phyloP scores from a whole-genome alignment of 768 basidiomycete genomes.

The Boletellus ananas region DNA sequence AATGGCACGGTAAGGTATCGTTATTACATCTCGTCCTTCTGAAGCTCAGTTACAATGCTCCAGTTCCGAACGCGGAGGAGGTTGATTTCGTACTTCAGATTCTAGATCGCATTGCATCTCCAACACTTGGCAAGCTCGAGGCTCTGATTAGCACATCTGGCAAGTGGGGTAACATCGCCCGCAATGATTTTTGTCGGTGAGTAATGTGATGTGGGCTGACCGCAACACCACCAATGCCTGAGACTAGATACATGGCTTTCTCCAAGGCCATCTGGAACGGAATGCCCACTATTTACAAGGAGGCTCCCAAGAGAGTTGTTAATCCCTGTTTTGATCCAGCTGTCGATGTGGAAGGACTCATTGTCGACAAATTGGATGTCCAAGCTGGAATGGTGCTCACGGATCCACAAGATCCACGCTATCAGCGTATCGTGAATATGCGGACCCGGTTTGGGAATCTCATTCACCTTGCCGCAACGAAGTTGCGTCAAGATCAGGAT shows the following conservation, averaged over 20 bases:
- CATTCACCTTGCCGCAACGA: constrained; percentile 61
- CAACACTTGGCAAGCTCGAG: constrained; percentile 66
- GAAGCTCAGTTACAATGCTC: constrained; percentile 30
- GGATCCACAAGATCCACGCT: constrained; percentile 70
- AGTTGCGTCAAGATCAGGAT: constrained; percentile 56
- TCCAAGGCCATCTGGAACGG: constrained; percentile 77
- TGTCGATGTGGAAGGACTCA: constrained; percentile 63
- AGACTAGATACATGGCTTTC: constrained; percentile 59
- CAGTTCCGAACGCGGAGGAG: constrained; percentile 49
- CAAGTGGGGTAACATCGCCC: constrained; percentile 61
- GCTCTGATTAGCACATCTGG: constrained; percentile 47
- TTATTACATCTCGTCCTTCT: not conserved
- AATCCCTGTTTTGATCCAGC: constrained; percentile 58
- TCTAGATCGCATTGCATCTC: constrained; percentile 62
- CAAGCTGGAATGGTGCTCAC: constrained; percentile 72
- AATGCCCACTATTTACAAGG: constrained; percentile 64
- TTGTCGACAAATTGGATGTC: constrained; percentile 63
- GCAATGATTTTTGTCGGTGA: constrained; percentile 84
- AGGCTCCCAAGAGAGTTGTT: constrained; percentile 51
- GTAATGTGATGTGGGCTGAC: constrained; percentile 11
- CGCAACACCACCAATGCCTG: constrained; percentile 1
- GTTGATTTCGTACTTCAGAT: constrained; percentile 78
- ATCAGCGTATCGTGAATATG: constrained; percentile 56
- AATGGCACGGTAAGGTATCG: constrained; percentile 72
- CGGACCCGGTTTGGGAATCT: constrained; percentile 65